Evolutionary conservation across 2,329 filamentous ascomycete species (phyloP), one percentile per base, ranked within the genome.

Genomic region (Zopfia rhizophila): DNA sequence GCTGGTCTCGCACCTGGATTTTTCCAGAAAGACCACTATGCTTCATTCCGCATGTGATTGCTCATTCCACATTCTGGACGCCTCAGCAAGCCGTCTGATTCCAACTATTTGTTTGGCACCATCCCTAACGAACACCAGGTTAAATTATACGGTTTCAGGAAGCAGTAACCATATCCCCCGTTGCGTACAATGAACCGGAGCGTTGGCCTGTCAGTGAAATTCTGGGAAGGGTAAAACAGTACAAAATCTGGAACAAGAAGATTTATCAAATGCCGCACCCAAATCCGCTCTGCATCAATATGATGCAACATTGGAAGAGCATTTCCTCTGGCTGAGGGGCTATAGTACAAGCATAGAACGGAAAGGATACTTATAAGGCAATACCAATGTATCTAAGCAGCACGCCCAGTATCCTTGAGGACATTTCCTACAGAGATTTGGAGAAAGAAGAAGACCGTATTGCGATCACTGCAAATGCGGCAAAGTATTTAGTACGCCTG

Each of bases 21-120:
- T 61, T n/a, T 61, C 22, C 58, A 61, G 23, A 56, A 61, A 45
- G 58, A 60, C 7, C 53, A 58, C 10, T 35, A 56, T 19, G 52
- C 58, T 10, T 56, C 55, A 1, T 7, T 23, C 6, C 18, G 29
- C 16, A 61, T 60, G 58, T 32, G 13, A 2, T 27, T 60, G 3
- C 43, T 60, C 14, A 51, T 59, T n/a, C 55, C 58, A n/a, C 29
- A 41, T 23, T 19, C 25, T 18, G 27, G 17, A 18, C 21, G 17
- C 13, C 31, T 29, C 23, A 12, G 22, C 4, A 35, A 18, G 22
- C 21, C 14, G 17, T 17, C 7, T 14, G n/a, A n/a, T n/a, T n/a
- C 14, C 11, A 12, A 1, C 5, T 29, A 41, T 14, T 6, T 24
- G 2, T 56, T 59, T 38, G 52, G 48, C 10, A 35, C 33, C 3